Percentiles rank a stretch among this genome's conserved stretches.
Conservation (phyloP, 331 rosid species). For the Malus hybrid region DNA sequence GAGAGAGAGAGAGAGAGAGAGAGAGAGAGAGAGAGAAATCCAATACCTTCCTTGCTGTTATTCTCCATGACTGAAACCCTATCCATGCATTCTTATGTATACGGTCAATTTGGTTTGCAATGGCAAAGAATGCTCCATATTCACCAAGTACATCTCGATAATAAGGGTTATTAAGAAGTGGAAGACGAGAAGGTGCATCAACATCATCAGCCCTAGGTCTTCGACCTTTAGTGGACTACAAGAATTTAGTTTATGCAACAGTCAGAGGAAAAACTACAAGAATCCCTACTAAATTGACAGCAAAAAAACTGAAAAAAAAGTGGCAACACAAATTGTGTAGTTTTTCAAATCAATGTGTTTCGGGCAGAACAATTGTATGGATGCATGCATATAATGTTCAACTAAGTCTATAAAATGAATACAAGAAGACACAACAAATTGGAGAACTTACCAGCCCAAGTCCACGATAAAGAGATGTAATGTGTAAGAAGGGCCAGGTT, state of each 20-base stretch:
- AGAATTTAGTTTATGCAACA: slow-evolving; percentile 13
- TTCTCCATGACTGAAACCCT: slow-evolving; percentile 99
- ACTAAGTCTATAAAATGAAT: neutral
- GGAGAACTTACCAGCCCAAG: slow-evolving; percentile 69
- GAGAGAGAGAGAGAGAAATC: neutral
- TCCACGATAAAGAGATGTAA: slow-evolving; percentile 76
- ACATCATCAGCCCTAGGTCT: slow-evolving; percentile 75
- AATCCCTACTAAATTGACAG: neutral
- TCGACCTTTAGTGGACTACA: slow-evolving; percentile 81
- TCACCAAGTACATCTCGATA: slow-evolving; percentile 82
- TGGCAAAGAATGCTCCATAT: slow-evolving; percentile 83
- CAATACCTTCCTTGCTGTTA: slow-evolving; percentile 83
- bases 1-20: neutral
- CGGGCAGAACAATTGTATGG: neutral
- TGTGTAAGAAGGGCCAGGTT: slow-evolving; percentile 87
- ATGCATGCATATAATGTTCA: neutral
- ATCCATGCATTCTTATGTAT: slow-evolving; percentile 95
- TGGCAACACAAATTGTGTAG: neutral
- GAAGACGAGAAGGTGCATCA: slow-evolving; percentile 90
- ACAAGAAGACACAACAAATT: neutral
- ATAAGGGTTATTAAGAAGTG: slow-evolving; percentile 64
- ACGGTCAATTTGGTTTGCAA: slow-evolving; percentile 80
- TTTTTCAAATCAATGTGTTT: neutral
- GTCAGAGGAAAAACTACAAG: neutral
- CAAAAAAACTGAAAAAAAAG: neutral